Evolutionary conservation across 108 stramenopile species (phyloP), one percentile per base, ranked within the genome.

Genomic region (Nitzschia sp.): DNA sequence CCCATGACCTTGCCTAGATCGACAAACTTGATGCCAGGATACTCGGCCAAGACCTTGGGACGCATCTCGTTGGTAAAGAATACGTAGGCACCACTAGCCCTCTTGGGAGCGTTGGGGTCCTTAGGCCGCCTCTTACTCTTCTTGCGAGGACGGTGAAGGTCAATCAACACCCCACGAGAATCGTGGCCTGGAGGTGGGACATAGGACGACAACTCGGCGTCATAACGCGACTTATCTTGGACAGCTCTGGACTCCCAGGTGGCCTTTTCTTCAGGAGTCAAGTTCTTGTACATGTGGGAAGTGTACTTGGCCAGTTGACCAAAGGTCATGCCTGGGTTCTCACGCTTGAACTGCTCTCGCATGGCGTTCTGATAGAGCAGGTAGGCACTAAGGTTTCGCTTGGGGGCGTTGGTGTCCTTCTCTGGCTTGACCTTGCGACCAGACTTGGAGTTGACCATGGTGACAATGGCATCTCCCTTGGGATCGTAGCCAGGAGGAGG

Each of bases 261-360:
- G 37, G 83, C 82, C 73, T 88, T 91, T 64, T 94, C 93, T 44
- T 90, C 90, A 9, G 85, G 70, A 10, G 85, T 83, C 46, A 90
- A 64, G 59, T 80, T 79, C 76, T 90, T 90, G 85, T 91, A 94
- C 93, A 94, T 94, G 79, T 89, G 83, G 2, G 88, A 89, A 0
- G 92, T 93, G 78, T 87, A 93, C 77, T 93, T 93, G 55, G 92
- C 78, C n/a, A 93, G 83, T 63, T 91, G 90, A 40, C 85, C 93
- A 77, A 94, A 91, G 20, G 85, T 91, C 87, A 91, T 91, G 71
- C 86, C 79, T 25, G 83, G 83, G 57, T 81, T 81, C 21, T 85
- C 84, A n/a, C 71, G 73, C 77, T 87, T 84, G 88, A 94, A 89
- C 58, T 86, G 80, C 29, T 92, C 88, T 10, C 94, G 85, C 89